Base-by-base conservation (phyloP, 2,329 filamentous ascomycete genomes). In the Diplodia intermedia region DNA sequence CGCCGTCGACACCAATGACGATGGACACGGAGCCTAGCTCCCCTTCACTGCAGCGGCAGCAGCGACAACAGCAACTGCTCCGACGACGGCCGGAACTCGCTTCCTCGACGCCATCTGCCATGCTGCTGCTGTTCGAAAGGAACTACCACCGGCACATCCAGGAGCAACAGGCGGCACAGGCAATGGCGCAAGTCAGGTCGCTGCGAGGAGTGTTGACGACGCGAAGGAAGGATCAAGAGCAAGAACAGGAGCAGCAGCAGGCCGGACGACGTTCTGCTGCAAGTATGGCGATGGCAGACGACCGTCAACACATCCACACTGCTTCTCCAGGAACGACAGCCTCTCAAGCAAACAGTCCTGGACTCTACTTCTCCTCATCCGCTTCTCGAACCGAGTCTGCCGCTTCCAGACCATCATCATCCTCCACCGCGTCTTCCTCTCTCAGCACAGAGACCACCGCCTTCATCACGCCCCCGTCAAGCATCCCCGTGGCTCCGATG, bases 101-200 rank as follows among this genome's bases (percentile, higher is more conserved):
- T 8, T 7, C 15, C 11, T 29, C 50, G 6, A 29, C 50, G 23
- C 4, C 54, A 26, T 31, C 54, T n/a, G 31, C 31, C 54, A 57
- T 36, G 50, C 12, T 29, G 4, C 6, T 7, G 8, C 11, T 40
- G 5, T 40, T 40, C 31, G 54, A 57, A n/a, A 23, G n/a, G 31
- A 23, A 31, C 36, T 57, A 57, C 33, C 54, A 57, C 33, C 54
- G 54, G 26, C 54, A n/a, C 3, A 23, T 57, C 36, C 54, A 40
- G 20, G 54, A 57, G 11, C 54, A 57, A 5, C 54, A 57, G 4
- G 54, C 54, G 18, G 33, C 31, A 15, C 54, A 57, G 31, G 54
- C 54, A 8, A 12, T 57, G n/a, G 8, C 11, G 26, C 53, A 55
- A 18, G 53, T 55, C 53, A 12, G 14, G 14, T 38, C 36, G 9